Evolutionary conservation across 257 asterid genomes (phyloP).

Genomic region (Salvia hispanica): DNA sequence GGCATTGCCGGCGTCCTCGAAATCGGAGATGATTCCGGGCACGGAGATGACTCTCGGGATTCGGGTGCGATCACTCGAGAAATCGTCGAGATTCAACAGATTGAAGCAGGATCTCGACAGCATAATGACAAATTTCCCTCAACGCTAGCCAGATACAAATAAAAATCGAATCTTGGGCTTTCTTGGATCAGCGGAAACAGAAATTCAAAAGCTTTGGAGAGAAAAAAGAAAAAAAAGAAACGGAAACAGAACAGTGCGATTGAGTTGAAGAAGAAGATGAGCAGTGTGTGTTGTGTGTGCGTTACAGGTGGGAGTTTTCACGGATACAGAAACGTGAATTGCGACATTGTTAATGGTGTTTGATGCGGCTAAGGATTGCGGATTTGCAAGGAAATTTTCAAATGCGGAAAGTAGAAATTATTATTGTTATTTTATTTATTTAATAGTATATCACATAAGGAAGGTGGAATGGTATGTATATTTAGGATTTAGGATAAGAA

Average conservation of each 20-base stretch:
- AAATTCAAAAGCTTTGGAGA: too few species aligned
- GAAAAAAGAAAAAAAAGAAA: background rate
- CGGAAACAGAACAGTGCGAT: background rate
- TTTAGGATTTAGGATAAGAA: conserved; percentile 52
- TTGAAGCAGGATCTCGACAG: conserved; percentile 84
- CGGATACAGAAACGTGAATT: conserved; percentile 18
- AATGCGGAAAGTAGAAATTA: conserved; percentile 28
- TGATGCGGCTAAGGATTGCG: conserved; percentile 8
- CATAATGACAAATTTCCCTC: conserved; percentile 42
- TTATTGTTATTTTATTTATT: background rate
- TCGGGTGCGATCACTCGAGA: conserved; percentile 63
- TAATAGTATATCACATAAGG: background rate
- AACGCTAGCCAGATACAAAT: background rate
- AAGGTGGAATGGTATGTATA: conserved; percentile 26
- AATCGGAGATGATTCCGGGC: conserved; percentile 74
- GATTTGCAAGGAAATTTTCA: conserved; percentile 1
- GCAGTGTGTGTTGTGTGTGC: background rate
- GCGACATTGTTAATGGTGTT: conserved; percentile 18
- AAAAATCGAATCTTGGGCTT: conserved; percentile 12
- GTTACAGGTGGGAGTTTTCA: conserved; percentile 33
- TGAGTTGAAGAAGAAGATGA: conserved; percentile 16
- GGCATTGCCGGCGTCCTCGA: conserved; percentile 35
- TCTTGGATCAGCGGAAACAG: conserved; percentile 7
- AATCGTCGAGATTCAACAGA: conserved; percentile 71
- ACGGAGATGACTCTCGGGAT: conserved; percentile 68